Conservation (phyloP, 2,329 filamentous ascomycete species). For the Lomentospora prolificans region DNA sequence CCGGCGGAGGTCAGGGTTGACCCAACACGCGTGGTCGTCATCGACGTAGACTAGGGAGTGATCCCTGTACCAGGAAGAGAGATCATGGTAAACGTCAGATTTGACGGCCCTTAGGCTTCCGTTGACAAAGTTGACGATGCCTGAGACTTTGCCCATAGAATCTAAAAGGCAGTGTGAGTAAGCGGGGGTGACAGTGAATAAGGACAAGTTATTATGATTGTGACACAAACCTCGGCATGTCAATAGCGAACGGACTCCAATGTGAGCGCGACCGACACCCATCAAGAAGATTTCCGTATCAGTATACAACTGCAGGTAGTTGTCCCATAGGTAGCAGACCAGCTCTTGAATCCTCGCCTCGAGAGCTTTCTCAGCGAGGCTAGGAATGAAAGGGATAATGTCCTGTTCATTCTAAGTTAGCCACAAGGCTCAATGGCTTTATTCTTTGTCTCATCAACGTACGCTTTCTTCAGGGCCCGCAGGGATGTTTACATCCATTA, state of each 20-base stretch:
- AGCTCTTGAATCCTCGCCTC: constrained; percentile 60
- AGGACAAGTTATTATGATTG: background rate
- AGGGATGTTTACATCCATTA: constrained; percentile 89
- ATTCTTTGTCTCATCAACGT: constrained; percentile 15
- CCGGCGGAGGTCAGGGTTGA: constrained; percentile 46
- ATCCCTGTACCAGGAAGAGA: constrained; percentile 74
- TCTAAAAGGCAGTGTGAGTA: constrained; percentile 23
- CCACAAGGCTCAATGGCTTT: background rate
- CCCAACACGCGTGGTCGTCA: constrained; percentile 66
- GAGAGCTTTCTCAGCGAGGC: constrained; percentile 34
- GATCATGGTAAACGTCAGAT: constrained; percentile 63
- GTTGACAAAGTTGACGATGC: constrained; percentile 72
- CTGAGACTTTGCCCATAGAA: constrained; percentile 58
- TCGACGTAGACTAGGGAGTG: constrained; percentile 75
- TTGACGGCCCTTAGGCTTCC: constrained; percentile 68
- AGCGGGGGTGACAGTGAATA: constrained; percentile 8
- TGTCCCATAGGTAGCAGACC: constrained; percentile 88
- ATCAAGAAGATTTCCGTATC: constrained; percentile 70
- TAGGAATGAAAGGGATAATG: constrained; percentile 35
- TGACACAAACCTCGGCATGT: constrained; percentile 58
- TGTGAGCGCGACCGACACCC: constrained; percentile 81
- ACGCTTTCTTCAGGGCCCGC: constrained; percentile 30
- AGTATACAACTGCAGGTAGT: constrained; percentile 77
- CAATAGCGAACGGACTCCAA: constrained; percentile 72
- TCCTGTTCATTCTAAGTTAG: constrained; percentile 25